Evolutionary conservation across 768 basidiomycete species (phyloP).

Genomic region (Tephrocybe sp.): DNA sequence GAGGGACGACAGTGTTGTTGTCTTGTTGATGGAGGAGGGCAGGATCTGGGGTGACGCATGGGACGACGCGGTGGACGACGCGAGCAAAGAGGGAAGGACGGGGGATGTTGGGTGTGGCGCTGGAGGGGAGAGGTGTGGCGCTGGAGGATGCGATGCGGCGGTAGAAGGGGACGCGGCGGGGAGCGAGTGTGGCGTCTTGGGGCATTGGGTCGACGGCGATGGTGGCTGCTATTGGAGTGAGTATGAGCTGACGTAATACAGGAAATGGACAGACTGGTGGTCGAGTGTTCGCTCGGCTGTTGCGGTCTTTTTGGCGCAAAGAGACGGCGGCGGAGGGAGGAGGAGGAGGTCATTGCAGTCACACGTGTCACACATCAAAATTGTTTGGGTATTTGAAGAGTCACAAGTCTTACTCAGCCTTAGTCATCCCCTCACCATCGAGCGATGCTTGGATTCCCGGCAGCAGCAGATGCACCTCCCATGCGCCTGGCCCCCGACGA

Average conservation of each 20-base stretch:
- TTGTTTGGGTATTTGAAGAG: not conserved
- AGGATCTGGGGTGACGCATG: slow-evolving; percentile 30
- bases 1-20: slow-evolving; percentile 11
- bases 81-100: slow-evolving; percentile 27
- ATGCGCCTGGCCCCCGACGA: slow-evolving; percentile 64
- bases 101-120: slow-evolving; percentile 26
- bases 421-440: slow-evolving; percentile 39
- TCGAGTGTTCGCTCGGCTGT: no score
- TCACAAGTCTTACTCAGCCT: slow-evolving; percentile 38
- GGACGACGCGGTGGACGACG: slow-evolving; percentile 34
- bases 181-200: slow-evolving; percentile 36
- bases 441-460: slow-evolving; percentile 36
- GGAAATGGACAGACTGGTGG: no score
- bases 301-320: slow-evolving; percentile 24
- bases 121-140: slow-evolving; percentile 28
- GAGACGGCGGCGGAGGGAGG: slow-evolving; percentile 31
- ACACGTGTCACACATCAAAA: not conserved
- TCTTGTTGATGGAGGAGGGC: slow-evolving; percentile 10
- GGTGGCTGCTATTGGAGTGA: slow-evolving; percentile 6
- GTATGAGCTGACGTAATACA: no score
- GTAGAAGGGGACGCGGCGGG: slow-evolving; percentile 42
- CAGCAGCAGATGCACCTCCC: slow-evolving; percentile 20
- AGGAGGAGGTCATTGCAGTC: not conserved
- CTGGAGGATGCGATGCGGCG: slow-evolving; percentile 37
- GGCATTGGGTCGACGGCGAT: slow-evolving; percentile 29